Base-by-base conservation (phyloP, 2,329 filamentous ascomycete genomes). In the Epicoccum sorghinum region DNA sequence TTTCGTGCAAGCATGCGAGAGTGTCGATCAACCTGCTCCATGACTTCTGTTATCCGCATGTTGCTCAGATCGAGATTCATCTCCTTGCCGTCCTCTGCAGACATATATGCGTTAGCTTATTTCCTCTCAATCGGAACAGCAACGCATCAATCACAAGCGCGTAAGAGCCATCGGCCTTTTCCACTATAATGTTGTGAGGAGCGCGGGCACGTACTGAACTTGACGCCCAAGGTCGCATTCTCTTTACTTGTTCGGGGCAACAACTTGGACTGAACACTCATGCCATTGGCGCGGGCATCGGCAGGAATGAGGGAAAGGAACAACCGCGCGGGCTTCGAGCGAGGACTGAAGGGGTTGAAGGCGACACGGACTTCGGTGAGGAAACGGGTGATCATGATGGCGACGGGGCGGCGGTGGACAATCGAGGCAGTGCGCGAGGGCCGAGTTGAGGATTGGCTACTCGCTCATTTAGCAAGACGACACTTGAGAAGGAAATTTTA, bases 21-120 rank as follows among this genome's bases (percentile, higher is more conserved):
- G 78, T 98, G 91, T 68, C 95, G 83, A 74, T 97, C 90, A 39
- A 96, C 87, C 76, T 98, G 92, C 74, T 92, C 90, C 53, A 93
- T 83, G 18, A 98, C 85, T 68, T 92, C 89, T 72, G 90, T 90
- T 71, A 98, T 93, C 65, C 87, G 89, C 77, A 93, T 81, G 75
- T 88, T 89, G 65, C 90, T 87, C 62, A 91, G 83, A 71, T 96
- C 87, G 35, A 98, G 83, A 30, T 86, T 86, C 79, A 98, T 85
- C 69, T 96, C 88, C 79, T 93, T 96, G 66, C 95, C 95, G 71
- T 97, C 95, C 82, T 96, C 91, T 96, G 72, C 27, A 50, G 39
- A 3, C n/a, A 12, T 30, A 7, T 12, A 36, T 23, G 14, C 23
- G 60, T 72, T 55, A 72, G 67, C 50, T 47, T 24, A 7, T 39